Percentiles rank a stretch among this genome's conserved stretches.
These are phyloP conservation scores for Arthromyces matolae DNA, from an alignment of 768 basidiomycete species.

Conservation along the genomic window DNA sequence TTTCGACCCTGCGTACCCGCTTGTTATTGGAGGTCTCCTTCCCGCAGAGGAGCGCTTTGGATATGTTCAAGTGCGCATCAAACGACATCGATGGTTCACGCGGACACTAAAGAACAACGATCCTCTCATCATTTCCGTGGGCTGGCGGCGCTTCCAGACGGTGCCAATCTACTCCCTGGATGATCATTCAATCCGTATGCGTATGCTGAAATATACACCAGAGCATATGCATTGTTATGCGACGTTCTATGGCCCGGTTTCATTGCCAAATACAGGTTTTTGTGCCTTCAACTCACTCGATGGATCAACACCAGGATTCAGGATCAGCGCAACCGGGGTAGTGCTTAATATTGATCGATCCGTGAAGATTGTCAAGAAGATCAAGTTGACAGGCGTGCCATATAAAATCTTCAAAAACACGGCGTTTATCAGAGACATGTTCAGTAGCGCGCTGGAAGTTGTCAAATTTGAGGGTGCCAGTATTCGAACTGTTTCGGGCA, in stretches of 20 bases:
- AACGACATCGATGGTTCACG: slow-evolving; percentile 92
- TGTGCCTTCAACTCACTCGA: slow-evolving; percentile 91
- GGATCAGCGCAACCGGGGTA: slow-evolving; percentile 90
- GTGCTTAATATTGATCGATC: slow-evolving; percentile 91
- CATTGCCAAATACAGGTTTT: slow-evolving; percentile 92
- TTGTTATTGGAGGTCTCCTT: slow-evolving; percentile 88
- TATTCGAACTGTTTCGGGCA: slow-evolving; percentile 90
- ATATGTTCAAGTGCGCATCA: slow-evolving; percentile 91
- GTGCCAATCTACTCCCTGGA: slow-evolving; percentile 95
- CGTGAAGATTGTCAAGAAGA: slow-evolving; percentile 94
- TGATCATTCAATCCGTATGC: slow-evolving; percentile 97
- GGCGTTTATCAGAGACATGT: slow-evolving; percentile 98
- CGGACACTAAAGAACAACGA: slow-evolving; percentile 95
- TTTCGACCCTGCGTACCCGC: slow-evolving; percentile 88
- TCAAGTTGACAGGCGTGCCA: slow-evolving; percentile 93
- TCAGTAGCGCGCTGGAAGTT: slow-evolving; percentile 87
- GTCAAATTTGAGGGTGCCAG: slow-evolving; percentile 99
- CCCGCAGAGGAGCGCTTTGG: slow-evolving; percentile 90
- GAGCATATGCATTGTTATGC: slow-evolving; percentile 99
- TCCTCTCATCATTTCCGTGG: slow-evolving; percentile 93
- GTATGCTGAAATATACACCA: slow-evolving; percentile 99
- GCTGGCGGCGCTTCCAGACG: slow-evolving; percentile 95
- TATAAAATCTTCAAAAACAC: slow-evolving; percentile 99
- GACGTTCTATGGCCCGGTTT: slow-evolving; percentile 92
- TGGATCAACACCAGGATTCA: slow-evolving; percentile 68